Evolutionary conservation across 2,329 filamentous ascomycete species (phyloP), one percentile per base, ranked within the genome.

Genomic region (Colletotrichum horii): DNA sequence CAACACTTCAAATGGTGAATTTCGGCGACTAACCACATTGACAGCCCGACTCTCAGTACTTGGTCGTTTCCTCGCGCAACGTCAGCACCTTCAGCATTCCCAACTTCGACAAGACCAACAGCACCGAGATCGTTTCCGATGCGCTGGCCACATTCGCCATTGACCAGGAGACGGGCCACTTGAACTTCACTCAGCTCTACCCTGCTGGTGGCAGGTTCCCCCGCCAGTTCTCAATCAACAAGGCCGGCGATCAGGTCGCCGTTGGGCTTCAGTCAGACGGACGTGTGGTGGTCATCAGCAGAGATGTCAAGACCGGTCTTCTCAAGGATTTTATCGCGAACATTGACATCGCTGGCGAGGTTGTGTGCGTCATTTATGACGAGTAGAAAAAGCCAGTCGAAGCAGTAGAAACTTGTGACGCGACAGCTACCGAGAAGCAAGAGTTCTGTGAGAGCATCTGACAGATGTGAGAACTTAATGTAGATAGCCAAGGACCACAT

Each of bases 21-120:
- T 8, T 22, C 43, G n/a, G 43, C 12, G 43, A 22, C 43, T 52
- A 52, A 52, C n/a, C 11, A 22, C n/a, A 52, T 4, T 14, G 16
- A 6, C 16, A 81, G 91, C 90, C 90, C 66, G 90, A 92, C 80
- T 85, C 88, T 75, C 89, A 88, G 43, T 94, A 91, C 85, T 81
- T 95, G 64, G 86, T 94, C 78, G 88, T 93, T 43, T 93, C 93
- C 3, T 94, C 94, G 78, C 92, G 94, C 76, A 89, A 90, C 80
- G 93, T 93, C 80, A 86, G 85, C 58, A 83, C 87, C 26, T 89
- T 92, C 80, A 79, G 80, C 15, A 85, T 89, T 69, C 83, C 86
- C 72, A 87, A 87, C 83, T 76, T 76, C 19, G 85, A 89, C 78
- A 66, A 83, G 74, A 77, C 79, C 78, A 83, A 78, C 78, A 81